Evolutionary conservation across 2,329 filamentous ascomycete species (phyloP).

Genomic region (Gyromitra esculenta): DNA sequence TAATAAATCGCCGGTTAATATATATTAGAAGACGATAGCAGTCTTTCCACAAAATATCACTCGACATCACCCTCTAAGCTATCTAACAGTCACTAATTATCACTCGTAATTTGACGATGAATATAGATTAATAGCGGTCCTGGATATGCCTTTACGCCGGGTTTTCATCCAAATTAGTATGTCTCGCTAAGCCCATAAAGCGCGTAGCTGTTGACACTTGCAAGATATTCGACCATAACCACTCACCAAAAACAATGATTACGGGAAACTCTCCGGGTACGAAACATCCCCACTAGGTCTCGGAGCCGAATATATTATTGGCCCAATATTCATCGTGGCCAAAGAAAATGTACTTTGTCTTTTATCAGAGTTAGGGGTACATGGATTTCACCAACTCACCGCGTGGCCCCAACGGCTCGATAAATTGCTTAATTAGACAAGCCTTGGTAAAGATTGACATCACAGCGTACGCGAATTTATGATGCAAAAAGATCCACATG

Average conservation of each 20-base stretch:
- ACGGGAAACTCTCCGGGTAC: no score
- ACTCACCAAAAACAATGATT: no score
- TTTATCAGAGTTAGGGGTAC: neutral
- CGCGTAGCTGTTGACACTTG: neutral
- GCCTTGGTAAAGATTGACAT: conserved; percentile 3
- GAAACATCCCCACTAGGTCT: neutral
- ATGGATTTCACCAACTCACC: neutral
- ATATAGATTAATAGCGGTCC: neutral
- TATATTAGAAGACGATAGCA: neutral
- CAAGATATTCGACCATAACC: neutral
- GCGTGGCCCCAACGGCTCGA: neutral
- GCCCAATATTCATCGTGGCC: neutral
- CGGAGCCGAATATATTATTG: neutral
- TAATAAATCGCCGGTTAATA: neutral
- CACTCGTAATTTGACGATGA: neutral
- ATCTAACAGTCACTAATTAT: neutral
- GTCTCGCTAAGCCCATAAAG: neutral
- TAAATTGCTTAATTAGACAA: neutral
- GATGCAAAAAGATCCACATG: neutral
- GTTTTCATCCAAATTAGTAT: neutral
- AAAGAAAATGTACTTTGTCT: neutral
- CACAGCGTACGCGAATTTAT: neutral
- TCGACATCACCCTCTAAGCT: neutral
- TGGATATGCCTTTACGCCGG: no score
- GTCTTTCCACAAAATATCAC: neutral